phyloP scores from a whole-genome alignment of 73 alveolate species.

The Paramecium biaurelia region DNA sequence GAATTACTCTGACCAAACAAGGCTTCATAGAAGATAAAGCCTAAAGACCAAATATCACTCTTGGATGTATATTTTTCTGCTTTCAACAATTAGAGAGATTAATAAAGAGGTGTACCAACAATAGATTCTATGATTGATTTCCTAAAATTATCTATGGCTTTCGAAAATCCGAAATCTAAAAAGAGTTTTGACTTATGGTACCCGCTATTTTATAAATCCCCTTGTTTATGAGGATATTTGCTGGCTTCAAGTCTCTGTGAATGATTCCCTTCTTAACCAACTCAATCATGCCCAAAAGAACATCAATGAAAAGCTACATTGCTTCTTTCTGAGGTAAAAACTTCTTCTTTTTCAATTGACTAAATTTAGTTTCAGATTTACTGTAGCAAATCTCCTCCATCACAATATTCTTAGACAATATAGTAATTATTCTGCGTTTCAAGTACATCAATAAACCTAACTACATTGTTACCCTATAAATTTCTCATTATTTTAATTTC shows the following conservation, averaged over 20 bases:
- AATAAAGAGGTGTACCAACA: constrained; percentile 63
- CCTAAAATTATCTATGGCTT: constrained; percentile 49
- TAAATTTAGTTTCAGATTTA: background rate
- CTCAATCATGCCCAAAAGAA: constrained; percentile 59
- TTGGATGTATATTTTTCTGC: constrained; percentile 57
- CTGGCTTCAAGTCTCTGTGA: constrained; percentile 68
- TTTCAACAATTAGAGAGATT: constrained; percentile 51
- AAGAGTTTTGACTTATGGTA: background rate
- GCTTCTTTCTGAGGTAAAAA: constrained; percentile 29
- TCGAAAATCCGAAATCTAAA: constrained; percentile 58
- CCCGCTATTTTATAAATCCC: constrained; percentile 55
- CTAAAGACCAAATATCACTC: constrained; percentile 64
- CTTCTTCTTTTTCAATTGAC: constrained; percentile 48
- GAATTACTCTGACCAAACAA: constrained; percentile 44
- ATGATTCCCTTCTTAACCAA: constrained; percentile 63
- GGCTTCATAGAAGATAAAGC: constrained; percentile 57
- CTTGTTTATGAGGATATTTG: constrained; percentile 50
- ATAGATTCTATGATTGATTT: constrained; percentile 42
- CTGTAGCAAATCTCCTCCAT: constrained; percentile 69
- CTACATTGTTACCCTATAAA: constrained; percentile 63
- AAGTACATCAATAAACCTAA: constrained; percentile 60
- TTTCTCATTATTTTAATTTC: constrained; percentile 67
- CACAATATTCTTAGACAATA: constrained; percentile 64
- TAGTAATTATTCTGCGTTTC: constrained; percentile 68
- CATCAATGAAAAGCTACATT: constrained; percentile 8